Evolutionary conservation across 192 early-diverging fungal genomes (phyloP).

Genomic region (Coemansia sp.): DNA sequence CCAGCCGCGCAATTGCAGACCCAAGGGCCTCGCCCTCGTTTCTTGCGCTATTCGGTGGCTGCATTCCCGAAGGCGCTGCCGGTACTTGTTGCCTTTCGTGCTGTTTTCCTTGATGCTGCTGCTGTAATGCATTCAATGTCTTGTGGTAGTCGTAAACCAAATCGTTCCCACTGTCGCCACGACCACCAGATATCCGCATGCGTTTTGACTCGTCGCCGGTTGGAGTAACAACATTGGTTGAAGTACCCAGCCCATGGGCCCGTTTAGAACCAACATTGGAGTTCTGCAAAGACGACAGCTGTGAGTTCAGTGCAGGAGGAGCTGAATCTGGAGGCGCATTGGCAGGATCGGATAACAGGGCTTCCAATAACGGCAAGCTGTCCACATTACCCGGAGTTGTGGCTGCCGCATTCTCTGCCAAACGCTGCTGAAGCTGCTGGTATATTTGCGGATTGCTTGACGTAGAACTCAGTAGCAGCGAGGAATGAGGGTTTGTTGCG

Average conservation of each 20-base stretch:
- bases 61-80: slow-evolving; percentile 1
- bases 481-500: slow-evolving; percentile 10
- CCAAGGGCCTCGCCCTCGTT: slow-evolving; percentile 17
- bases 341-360: slow-evolving; percentile 39
- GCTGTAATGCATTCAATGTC: slow-evolving; percentile 9
- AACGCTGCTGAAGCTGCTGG: slow-evolving; percentile 14
- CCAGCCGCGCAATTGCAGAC: slow-evolving; percentile 28
- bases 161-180: background rate
- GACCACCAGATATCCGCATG: slow-evolving; percentile 16
- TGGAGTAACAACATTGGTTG: background rate
- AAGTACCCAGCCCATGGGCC: background rate
- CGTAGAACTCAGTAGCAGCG: slow-evolving; percentile 7
- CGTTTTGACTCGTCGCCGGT: slow-evolving; percentile 23
- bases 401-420: slow-evolving; percentile 14
- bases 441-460: background rate
- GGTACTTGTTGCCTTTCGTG: background rate
- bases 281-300: slow-evolving; percentile 4
- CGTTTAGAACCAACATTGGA: background rate
- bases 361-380: slow-evolving; percentile 42
- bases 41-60: background rate
- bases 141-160: slow-evolving; percentile 9
- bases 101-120: slow-evolving; percentile 8
- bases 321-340: slow-evolving; percentile 26
- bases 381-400: slow-evolving; percentile 10
- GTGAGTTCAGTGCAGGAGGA: slow-evolving; percentile 14